A percentile compares a stretch with the other conserved stretches of the same genome.
phyloP scores from a whole-genome alignment of 441 rosid genomes.

The Aquilaria agallochum region DNA sequence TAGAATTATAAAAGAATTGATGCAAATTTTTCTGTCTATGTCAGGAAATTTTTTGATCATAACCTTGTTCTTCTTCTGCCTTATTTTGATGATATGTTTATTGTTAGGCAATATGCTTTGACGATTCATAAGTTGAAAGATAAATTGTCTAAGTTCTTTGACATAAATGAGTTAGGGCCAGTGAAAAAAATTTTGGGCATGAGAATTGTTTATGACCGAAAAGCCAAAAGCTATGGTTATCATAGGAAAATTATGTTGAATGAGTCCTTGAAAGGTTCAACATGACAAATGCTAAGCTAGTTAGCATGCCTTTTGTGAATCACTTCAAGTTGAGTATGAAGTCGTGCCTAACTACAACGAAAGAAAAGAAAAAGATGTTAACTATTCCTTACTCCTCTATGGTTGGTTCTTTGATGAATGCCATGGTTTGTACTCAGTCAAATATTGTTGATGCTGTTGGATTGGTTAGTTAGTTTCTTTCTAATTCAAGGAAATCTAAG shows the following conservation, averaged over 20 bases:
- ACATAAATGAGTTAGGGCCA: no score
- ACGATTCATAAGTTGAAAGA: no score
- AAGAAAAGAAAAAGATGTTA: neutral
- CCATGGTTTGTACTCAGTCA: no score
- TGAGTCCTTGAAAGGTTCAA: neutral
- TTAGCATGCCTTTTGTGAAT: neutral
- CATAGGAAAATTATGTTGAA: neutral
- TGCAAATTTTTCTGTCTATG: neutral
- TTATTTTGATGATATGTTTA: no score
- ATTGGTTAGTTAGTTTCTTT: neutral
- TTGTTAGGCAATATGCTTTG: no score
- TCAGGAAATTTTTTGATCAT: neutral
- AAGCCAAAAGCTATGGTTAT: constrained; percentile 1
- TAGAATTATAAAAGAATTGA: neutral
- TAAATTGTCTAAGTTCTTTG: no score
- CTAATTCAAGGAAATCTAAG: neutral
- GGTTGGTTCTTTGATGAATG: neutral
- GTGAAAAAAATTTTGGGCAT: neutral
- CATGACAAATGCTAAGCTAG: neutral
- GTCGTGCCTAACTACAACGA: no score
- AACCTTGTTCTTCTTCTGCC: no score
- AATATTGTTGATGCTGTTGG: neutral
- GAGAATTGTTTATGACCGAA: no score
- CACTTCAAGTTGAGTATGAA: no score
- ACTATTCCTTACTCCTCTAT: neutral